Percentiles rank a stretch among this genome's conserved stretches.
Conservation (phyloP, 192 early-diverging fungal genomes). For the Mortierella alpina region DNA sequence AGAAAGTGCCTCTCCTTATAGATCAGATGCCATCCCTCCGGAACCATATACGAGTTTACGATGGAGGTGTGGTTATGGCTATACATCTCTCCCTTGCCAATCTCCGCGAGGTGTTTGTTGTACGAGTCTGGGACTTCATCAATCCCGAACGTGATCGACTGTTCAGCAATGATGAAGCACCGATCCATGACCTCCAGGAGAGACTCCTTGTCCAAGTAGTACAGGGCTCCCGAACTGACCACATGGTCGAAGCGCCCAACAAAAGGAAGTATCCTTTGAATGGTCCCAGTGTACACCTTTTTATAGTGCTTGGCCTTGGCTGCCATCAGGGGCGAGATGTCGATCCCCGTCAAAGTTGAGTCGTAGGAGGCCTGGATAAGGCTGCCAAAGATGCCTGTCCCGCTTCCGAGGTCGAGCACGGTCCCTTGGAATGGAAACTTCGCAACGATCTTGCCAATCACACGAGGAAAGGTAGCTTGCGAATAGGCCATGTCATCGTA, state of each 20-base stretch:
- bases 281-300: slow-evolving; percentile 17
- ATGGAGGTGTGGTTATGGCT: slow-evolving; percentile 8
- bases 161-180: slow-evolving; percentile 14
- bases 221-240: slow-evolving; percentile 22
- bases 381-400: slow-evolving; percentile 8
- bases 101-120: slow-evolving; percentile 20
- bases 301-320: slow-evolving; percentile 19
- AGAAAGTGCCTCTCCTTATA: slow-evolving; percentile 15
- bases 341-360: slow-evolving; percentile 17
- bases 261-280: slow-evolving; percentile 21
- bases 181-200: neutral
- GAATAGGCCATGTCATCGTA: slow-evolving; percentile 5
- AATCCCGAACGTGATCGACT: slow-evolving; percentile 20
- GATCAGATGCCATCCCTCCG: slow-evolving; percentile 20
- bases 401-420: slow-evolving; percentile 22
- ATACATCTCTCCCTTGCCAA: slow-evolving; percentile 11
- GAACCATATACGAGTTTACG: slow-evolving; percentile 16
- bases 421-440: slow-evolving; percentile 21
- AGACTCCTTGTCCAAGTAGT: slow-evolving; percentile 11
- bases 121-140: slow-evolving; percentile 10
- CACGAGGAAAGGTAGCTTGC: neutral
- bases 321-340: slow-evolving; percentile 22
- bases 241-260: slow-evolving; percentile 22
- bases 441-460: slow-evolving; percentile 1
- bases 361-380: slow-evolving; percentile 3